Percentiles rank a stretch among this genome's conserved stretches.
These are phyloP conservation scores for Juncus inflexus DNA, from an alignment of 176 grass and related monocot species.

Conservation along the genomic window DNA sequence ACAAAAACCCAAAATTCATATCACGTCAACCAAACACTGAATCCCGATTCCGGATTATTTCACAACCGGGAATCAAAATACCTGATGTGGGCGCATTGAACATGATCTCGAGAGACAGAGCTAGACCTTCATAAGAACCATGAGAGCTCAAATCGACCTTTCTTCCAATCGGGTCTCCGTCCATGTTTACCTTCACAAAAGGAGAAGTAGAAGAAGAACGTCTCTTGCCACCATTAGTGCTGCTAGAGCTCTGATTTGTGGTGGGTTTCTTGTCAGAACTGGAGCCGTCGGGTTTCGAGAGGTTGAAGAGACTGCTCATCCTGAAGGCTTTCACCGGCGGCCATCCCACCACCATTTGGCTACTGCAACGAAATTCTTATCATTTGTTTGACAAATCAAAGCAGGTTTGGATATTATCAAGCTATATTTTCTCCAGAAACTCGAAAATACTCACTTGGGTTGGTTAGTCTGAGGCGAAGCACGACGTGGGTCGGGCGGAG, in stretches of 20 bases:
- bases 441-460: slow-evolving; percentile 14
- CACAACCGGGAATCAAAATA: neutral
- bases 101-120: slow-evolving; percentile 35
- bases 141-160: slow-evolving; percentile 39
- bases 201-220: neutral
- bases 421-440: neutral
- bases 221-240: neutral
- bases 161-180: slow-evolving; percentile 46
- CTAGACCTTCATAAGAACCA: slow-evolving; percentile 35
- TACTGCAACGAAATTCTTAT: slow-evolving; percentile 19
- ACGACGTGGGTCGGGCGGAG: slow-evolving; percentile 4
- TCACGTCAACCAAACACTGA: too few species aligned
- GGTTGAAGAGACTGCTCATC: slow-evolving; percentile 48
- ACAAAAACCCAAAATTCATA: neutral
- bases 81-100: slow-evolving; percentile 26
- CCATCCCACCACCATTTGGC: slow-evolving; percentile 43
- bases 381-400: neutral
- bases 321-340: slow-evolving; percentile 40
- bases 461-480: slow-evolving; percentile 26
- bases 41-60: too few species aligned
- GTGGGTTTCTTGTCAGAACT: slow-evolving; percentile 21
- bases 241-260: neutral
- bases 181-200: slow-evolving; percentile 47
- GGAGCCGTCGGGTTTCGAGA: slow-evolving; percentile 20
- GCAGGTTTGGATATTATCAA: neutral